These are phyloP conservation scores for Hyphodiscus hymeniophilus DNA, from an alignment of 495 filamentous ascomycete species.

Conservation along the genomic window DNA sequence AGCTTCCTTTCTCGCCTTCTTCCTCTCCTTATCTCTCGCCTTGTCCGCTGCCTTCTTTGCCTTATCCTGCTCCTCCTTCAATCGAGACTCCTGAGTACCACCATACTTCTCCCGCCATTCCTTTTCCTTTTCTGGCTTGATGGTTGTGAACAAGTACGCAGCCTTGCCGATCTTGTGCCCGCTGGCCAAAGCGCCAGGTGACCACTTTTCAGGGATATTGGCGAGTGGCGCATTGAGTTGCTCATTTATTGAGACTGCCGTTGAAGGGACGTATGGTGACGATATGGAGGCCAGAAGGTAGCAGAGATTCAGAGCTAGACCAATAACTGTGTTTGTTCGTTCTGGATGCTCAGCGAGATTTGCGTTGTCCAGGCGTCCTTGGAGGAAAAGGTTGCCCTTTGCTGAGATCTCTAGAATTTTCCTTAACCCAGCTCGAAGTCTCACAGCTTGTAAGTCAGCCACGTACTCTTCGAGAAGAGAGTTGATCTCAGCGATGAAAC, in stretches of 20 bases:
- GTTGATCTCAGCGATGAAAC: slow-evolving; percentile 47
- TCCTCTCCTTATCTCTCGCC: slow-evolving; percentile 37
- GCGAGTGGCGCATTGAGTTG: slow-evolving; percentile 61
- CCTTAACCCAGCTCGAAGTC: slow-evolving; percentile 64
- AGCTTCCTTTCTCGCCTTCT: slow-evolving; percentile 34
- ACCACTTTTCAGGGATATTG: slow-evolving; percentile 66
- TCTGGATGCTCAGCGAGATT: slow-evolving; percentile 65
- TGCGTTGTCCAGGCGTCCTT: slow-evolving; percentile 74
- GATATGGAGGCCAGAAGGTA: slow-evolving; percentile 70
- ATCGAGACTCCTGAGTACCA: slow-evolving; percentile 51
- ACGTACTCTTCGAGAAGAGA: slow-evolving; percentile 58
- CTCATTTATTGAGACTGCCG: slow-evolving; percentile 61
- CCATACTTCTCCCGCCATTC: slow-evolving; percentile 80
- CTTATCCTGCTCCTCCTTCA: slow-evolving; percentile 55
- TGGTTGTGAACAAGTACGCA: slow-evolving; percentile 72
- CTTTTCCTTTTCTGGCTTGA: slow-evolving; percentile 71
- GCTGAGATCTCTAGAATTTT: slow-evolving; percentile 63
- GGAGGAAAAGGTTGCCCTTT: slow-evolving; percentile 71
- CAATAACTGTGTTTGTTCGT: slow-evolving; percentile 65
- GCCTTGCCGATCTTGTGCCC: slow-evolving; percentile 80
- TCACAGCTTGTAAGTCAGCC: slow-evolving; percentile 62
- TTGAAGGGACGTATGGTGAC: slow-evolving; percentile 79
- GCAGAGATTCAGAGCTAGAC: slow-evolving; percentile 72
- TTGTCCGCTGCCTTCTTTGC: slow-evolving; percentile 53
- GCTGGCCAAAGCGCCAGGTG: slow-evolving; percentile 48